Evolutionary conservation across 108 stramenopile genomes (phyloP).

Genomic region (Pseudonitzschia delicatissima): DNA sequence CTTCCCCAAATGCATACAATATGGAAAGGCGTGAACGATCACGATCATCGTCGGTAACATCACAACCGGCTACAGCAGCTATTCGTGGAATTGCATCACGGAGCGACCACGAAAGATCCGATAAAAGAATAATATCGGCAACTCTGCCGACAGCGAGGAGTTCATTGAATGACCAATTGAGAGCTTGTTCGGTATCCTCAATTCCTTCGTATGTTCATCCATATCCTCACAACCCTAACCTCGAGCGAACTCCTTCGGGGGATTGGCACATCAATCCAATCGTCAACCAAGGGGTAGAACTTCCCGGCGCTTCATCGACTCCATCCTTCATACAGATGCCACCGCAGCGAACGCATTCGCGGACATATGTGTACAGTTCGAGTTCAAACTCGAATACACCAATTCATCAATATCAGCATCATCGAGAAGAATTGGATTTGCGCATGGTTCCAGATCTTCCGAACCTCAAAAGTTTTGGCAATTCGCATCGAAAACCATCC

Average conservation of each 20-base stretch:
- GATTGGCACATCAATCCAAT: slow-evolving; percentile 4
- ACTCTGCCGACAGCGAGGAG: neutral
- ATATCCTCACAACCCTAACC: too few relatives aligned
- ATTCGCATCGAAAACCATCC: neutral
- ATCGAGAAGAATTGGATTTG: neutral
- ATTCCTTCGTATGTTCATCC: too few relatives aligned
- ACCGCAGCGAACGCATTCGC: neutral
- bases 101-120: neutral
- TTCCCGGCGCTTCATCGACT: neutral
- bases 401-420: neutral
- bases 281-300: slow-evolving; percentile 1
- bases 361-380: neutral
- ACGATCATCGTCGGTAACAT: neutral
- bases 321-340: neutral
- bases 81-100: neutral
- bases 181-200: too few relatives aligned
- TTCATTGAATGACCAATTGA: neutral
- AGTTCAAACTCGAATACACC: neutral
- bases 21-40: neutral
- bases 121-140: neutral
- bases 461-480: neutral
- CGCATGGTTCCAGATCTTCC: neutral
- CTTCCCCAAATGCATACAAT: neutral
- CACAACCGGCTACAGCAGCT: neutral
- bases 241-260: neutral